These are phyloP conservation scores for Colletotrichum sp. DNA, from an alignment of 2,329 filamentous ascomycete genomes.

Conservation along the genomic window DNA sequence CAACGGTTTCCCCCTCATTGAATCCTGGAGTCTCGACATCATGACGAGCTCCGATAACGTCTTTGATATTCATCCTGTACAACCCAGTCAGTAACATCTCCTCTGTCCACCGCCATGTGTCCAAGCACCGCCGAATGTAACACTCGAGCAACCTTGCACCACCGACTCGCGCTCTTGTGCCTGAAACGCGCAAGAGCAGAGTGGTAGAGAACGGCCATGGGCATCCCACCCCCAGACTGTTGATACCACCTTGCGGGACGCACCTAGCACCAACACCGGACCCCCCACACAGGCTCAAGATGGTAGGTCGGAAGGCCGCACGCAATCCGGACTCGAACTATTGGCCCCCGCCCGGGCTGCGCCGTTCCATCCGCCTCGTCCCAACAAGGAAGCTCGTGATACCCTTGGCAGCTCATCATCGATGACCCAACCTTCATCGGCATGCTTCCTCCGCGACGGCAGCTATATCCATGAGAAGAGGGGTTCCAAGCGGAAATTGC, in stretches of 20 bases:
- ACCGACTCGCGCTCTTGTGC: background rate
- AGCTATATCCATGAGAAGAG: background rate
- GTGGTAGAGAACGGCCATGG: background rate
- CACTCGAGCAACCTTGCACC: background rate
- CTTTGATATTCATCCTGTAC: background rate
- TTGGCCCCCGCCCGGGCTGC: background rate
- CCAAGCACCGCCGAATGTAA: background rate
- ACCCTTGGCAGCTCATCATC: conserved; percentile 1
- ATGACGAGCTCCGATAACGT: background rate
- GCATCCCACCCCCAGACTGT: background rate
- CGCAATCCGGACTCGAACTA: conserved; percentile 9
- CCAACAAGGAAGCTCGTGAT: conserved; percentile 16
- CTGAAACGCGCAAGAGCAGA: background rate
- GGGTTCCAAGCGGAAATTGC: background rate
- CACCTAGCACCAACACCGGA: background rate
- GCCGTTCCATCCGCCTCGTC: conserved; percentile 4
- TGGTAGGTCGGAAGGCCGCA: background rate
- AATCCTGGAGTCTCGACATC: background rate
- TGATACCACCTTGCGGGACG: background rate
- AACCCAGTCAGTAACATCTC: background rate
- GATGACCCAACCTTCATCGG: background rate
- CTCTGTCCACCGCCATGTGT: background rate
- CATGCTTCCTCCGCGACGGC: background rate
- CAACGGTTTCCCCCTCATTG: background rate
- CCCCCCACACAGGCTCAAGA: background rate